Base-by-base conservation (phyloP, 2,329 filamentous ascomycete genomes). In the Paecilomyces dactylethromorphus region DNA sequence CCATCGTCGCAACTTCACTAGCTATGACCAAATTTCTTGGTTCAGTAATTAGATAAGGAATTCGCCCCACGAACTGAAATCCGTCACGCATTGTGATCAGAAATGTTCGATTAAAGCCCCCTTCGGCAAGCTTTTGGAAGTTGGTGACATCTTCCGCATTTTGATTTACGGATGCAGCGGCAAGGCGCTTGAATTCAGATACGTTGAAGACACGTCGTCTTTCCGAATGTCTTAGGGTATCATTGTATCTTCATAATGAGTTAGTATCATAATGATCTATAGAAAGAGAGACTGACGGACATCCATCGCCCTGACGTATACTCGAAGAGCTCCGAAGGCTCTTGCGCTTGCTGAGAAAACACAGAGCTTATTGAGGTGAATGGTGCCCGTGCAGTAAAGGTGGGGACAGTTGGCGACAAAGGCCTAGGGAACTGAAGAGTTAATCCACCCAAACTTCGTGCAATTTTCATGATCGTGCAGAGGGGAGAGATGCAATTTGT, bases 1-100 rank as follows among this genome's bases (percentile, higher is more conserved):
- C 49, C 31, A 76, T 69, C 5, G 70, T 77, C 12, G 75, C 74
- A 35, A 69, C 74, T 59, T 77, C 72, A 63, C 74, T 76, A 39
- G 71, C 72, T 7, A 71, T 64, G 18, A 70, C 66, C 33, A 68
- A 59, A 18, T 59, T 61, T 57, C 66, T 65, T 13, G 71, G 72
- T 10, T 67, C 60, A 29, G 72, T 71, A 0, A 63, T 63, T 0
- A 62, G 65, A 60, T 72, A 76, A 1, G 72, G 74, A 13, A 76
- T 59, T 18, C 69, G 68, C 10, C 68, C 72, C 55, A 76, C 57
- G 18, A 74, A 61, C 33, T 62, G 56, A 29, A 62, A 65, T 6
- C 67, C 66, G 60, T 76, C 69, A 29, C 64, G 56, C 63, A 75
- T 69, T 1, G 57, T 64, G 22, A 69, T 53, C 39, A 71, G 67